Conservation (phyloP, 139 green algal species). For the Closterium sp. region DNA sequence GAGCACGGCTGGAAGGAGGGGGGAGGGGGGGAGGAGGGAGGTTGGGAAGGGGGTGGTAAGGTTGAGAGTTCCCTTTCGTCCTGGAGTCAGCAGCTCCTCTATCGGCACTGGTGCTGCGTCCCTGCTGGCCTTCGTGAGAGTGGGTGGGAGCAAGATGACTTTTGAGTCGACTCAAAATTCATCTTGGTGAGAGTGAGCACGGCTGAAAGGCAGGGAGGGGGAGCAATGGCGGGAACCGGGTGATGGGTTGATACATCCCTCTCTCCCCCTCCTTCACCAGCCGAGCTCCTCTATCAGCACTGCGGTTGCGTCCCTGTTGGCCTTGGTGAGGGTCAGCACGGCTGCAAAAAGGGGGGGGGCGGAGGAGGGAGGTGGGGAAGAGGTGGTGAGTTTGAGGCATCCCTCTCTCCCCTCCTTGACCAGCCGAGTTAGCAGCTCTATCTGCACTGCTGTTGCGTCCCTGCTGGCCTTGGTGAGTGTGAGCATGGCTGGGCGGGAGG, state of each 20-base stretch:
- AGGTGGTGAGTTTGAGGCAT: too few species aligned
- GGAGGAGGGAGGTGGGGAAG: too few species aligned
- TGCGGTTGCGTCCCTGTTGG: not conserved
- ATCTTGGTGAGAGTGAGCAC: conserved; percentile 35
- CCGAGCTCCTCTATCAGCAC: conserved; percentile 26
- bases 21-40: conserved; percentile 17
- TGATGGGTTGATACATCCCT: conserved; percentile 24
- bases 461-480: too few species aligned
- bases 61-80: too few species aligned
- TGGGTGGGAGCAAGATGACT: too few species aligned
- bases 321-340: conserved; percentile 1
- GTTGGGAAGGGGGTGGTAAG: not conserved
- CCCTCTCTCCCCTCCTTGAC: too few species aligned
- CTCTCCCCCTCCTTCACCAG: not conserved
- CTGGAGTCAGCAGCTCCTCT: conserved; percentile 18
- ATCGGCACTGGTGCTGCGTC: conserved; percentile 25
- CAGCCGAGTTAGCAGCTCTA: conserved; percentile 23
- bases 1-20: conserved; percentile 26
- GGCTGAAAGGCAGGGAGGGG: conserved; percentile 8
- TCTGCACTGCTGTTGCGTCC: conserved; percentile 19
- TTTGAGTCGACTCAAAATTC: too few species aligned
- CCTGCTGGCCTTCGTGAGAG: conserved; percentile 38
- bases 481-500: not conserved
- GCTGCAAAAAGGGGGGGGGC: not conserved
- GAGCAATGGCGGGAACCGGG: not conserved